Conservation (phyloP, 345 rosid species). For the Rhizophora mangle region DNA sequence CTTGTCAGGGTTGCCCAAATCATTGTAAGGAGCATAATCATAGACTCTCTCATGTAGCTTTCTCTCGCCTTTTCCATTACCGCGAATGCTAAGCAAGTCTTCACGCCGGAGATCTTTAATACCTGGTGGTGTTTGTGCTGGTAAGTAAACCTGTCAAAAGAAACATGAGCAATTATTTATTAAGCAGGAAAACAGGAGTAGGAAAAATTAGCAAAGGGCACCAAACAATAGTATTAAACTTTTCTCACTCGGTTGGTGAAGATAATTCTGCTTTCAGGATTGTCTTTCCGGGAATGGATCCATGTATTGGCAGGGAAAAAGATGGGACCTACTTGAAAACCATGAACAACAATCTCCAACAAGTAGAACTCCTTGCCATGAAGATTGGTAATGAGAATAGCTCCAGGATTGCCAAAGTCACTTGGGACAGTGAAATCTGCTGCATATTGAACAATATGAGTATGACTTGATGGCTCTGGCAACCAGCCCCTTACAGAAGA, state of each 20-base stretch:
- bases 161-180: not conserved
- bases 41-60: constrained; percentile 70
- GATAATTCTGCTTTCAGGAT: constrained; percentile 73
- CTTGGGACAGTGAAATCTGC: constrained; percentile 60
- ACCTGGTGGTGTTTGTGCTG: constrained; percentile 70
- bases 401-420: constrained; percentile 81
- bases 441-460: constrained; percentile 52
- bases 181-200: not conserved
- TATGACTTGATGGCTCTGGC: constrained; percentile 48
- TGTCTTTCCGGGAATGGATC: constrained; percentile 70
- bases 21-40: constrained; percentile 77
- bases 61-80: constrained; percentile 74
- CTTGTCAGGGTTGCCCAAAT: constrained; percentile 82
- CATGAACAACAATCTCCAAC: constrained; percentile 58
- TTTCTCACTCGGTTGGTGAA: constrained; percentile 67
- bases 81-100: constrained; percentile 61
- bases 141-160: constrained; percentile 55
- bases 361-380: constrained; percentile 71
- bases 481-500: constrained; percentile 64
- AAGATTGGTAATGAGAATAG: constrained; percentile 66
- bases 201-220: not conserved
- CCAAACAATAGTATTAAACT: not conserved
- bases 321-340: constrained; percentile 55
- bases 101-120: constrained; percentile 65
- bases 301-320: constrained; percentile 79